These are phyloP conservation scores for Glebionis coronaria DNA, from an alignment of 129 eudicot genomes.

Conservation along the genomic window DNA sequence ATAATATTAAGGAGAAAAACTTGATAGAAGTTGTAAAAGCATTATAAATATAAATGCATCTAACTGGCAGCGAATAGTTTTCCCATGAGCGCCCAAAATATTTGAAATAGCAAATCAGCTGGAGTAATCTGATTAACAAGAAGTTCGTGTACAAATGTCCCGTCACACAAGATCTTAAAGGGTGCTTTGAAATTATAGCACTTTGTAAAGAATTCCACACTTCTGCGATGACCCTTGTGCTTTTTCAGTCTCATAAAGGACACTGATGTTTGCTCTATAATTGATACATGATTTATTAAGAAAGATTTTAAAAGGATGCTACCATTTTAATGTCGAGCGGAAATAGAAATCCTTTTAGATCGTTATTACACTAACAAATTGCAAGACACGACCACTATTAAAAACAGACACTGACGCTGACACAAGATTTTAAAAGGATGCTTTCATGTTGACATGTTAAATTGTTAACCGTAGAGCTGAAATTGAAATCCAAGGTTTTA, in stretches of 20 bases:
- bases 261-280: too few species aligned
- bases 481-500: too few species aligned
- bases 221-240: slow-evolving; percentile 87
- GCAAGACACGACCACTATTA: too few species aligned
- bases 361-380: too few species aligned
- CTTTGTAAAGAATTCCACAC: slow-evolving; percentile 71
- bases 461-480: too few species aligned
- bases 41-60: not conserved
- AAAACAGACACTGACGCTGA: too few species aligned
- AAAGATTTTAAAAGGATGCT: too few species aligned
- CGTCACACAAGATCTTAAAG: slow-evolving; percentile 84
- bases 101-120: slow-evolving; percentile 58
- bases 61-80: slow-evolving; percentile 78
- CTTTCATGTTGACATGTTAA: too few species aligned
- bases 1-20: not conserved
- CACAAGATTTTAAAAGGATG: too few species aligned
- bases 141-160: slow-evolving; percentile 83
- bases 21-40: not conserved
- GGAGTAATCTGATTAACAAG: slow-evolving; percentile 56
- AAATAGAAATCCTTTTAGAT: too few species aligned
- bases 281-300: too few species aligned
- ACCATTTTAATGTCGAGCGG: too few species aligned
- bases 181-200: slow-evolving; percentile 87
- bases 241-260: slow-evolving; percentile 60
- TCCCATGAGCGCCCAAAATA: slow-evolving; percentile 59